These are phyloP conservation scores for Ogataea ramenticola DNA, from an alignment of 805 yeast genomes.

Conservation along the genomic window DNA sequence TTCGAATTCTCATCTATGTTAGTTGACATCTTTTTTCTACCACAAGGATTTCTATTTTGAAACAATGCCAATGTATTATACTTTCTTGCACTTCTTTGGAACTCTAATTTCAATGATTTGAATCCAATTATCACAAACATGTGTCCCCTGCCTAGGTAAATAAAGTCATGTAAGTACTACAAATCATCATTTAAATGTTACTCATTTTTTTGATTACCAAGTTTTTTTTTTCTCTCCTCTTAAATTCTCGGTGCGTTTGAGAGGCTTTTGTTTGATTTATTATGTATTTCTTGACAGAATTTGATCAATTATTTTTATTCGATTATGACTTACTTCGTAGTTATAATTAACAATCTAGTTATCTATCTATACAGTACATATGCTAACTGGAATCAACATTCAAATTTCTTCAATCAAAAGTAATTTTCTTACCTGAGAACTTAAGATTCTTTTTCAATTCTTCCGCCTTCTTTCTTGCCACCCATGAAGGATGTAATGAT, in stretches of 20 bases:
- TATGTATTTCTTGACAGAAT: no score
- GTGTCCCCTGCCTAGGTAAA: no score
- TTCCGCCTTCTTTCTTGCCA: constrained; percentile 73
- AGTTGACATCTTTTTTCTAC: not conserved
- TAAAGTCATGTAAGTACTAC: no score
- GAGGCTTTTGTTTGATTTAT: no score
- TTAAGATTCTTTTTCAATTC: constrained; percentile 56
- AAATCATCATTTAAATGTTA: no score
- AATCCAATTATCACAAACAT: not conserved
- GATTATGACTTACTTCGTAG: no score
- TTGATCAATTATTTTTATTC: no score
- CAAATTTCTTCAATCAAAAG: constrained; percentile 43
- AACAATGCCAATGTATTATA: not conserved
- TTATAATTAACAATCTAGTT: no score
- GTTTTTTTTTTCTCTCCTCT: no score
- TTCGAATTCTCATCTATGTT: constrained; percentile 4
- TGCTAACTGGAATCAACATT: not conserved
- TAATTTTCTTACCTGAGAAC: constrained; percentile 80
- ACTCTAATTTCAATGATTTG: not conserved
- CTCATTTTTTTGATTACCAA: no score
- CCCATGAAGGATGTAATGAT: constrained; percentile 95
- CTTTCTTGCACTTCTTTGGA: not conserved
- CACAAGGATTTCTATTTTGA: not conserved
- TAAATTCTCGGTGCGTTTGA: no score
- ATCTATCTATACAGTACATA: no score